Evolutionary conservation across 352 stramenopile species (phyloP), one percentile per base, ranked within the genome.

Genomic region (Blastocystis sp.): DNA sequence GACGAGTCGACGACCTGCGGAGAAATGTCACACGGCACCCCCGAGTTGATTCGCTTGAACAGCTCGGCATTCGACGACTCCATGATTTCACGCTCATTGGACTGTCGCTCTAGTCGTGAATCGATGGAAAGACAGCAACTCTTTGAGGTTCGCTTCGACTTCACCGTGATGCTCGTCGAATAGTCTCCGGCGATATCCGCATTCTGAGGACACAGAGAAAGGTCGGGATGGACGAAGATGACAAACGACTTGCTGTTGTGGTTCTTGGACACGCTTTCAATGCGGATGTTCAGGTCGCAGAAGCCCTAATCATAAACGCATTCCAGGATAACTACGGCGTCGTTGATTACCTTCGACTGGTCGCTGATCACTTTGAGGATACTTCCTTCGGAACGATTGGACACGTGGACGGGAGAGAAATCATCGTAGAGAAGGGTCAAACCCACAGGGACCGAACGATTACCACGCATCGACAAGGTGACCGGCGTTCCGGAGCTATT

Each of bases 221-320:
- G 24, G 34, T 78, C 49, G 11, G 67, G 67, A 27, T 78, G 46
- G 1, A 78, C 32, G 49, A 27, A 78, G 49, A 78, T 78, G 3
- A 78, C 48, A 46, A 78, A 78, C 11, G 42, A 21, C 36, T 78
- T 78, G 67, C 67, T 78, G 42, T 78, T 78, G 67, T 78, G 67
- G 24, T 78, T 78, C 51, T 78, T 78, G n/a, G 67, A 78, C 9
- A 78, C 67, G 36, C 67, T 78, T 46, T 78, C 67, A 46, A 78
- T 78, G 0, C 67, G 67, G 14, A 78, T 46, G 49, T 78, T 78
- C 18, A 78, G 27, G 14, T 78, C 42, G 21, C 67, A 78, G 24
- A 29, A 56, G 32, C 67, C 67, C 67, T 78, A 16, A 14, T 16
- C 29, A 61, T 78, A 0, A 78, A 18, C 3, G 32, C 29, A 8